Percentiles rank a stretch among this genome's conserved stretches.
Conservation (phyloP, 2,329 filamentous ascomycete genomes). For the Macrophomina pseudophaseolina region DNA sequence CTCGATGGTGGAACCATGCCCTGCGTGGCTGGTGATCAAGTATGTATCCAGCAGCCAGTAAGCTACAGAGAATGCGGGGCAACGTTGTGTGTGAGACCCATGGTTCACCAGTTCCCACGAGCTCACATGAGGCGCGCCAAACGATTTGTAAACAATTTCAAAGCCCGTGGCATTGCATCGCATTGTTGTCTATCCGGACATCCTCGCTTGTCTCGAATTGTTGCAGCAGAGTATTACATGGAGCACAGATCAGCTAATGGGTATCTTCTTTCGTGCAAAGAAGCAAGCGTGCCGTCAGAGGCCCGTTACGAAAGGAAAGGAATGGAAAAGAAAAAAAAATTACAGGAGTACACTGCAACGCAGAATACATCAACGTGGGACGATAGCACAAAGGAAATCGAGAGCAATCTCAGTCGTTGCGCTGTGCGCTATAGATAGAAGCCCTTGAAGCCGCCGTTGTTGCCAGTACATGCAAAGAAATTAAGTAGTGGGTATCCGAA, state of each 20-base stretch:
- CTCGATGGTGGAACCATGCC: slow-evolving; percentile 4
- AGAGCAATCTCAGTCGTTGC: slow-evolving; percentile 18
- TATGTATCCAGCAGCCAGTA: slow-evolving; percentile 1
- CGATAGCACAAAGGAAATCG: slow-evolving; percentile 13
- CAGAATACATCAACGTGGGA: slow-evolving; percentile 19
- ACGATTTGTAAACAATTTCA: slow-evolving; percentile 14
- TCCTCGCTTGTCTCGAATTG: slow-evolving; percentile 1
- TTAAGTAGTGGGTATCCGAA: slow-evolving; percentile 26
- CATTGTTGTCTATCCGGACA: slow-evolving; percentile 11
- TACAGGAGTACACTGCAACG: slow-evolving; percentile 12
- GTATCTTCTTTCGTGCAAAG: slow-evolving; percentile 25
- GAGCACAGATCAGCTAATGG: slow-evolving; percentile 12
- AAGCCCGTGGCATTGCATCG: slow-evolving; percentile 1
- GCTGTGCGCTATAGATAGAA: slow-evolving; percentile 18
- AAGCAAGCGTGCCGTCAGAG: slow-evolving; percentile 9
- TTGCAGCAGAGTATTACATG: slow-evolving; percentile 15
- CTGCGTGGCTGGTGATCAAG: neutral
- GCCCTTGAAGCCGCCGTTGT: slow-evolving; percentile 19
- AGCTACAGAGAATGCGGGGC: slow-evolving; percentile 1
- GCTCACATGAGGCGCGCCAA: slow-evolving; percentile 6
- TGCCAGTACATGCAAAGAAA: slow-evolving; percentile 22
- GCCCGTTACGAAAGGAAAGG: neutral
- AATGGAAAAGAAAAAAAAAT: neutral
- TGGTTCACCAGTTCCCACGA: slow-evolving; percentile 12
- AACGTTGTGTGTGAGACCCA: slow-evolving; percentile 18